Percentiles rank a stretch among this genome's conserved stretches.
Conservation (phyloP, 306 rosid species). For the Rosa lucieae region DNA sequence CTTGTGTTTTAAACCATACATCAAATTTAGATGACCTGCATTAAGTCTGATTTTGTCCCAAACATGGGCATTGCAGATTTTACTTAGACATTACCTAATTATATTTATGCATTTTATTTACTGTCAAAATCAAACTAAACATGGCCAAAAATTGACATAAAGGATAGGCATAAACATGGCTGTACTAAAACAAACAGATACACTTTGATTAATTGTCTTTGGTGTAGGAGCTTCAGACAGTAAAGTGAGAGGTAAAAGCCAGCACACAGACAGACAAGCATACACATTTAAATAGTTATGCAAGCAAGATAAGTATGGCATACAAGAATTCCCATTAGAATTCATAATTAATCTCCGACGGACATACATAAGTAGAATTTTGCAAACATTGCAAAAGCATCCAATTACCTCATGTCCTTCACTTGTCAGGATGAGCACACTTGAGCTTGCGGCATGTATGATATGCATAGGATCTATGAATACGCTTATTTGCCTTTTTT, state of each 20-base stretch:
- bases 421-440: neutral
- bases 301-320: neutral
- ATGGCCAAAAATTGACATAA: too few species aligned
- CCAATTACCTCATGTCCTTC: neutral
- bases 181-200: neutral
- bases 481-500: constrained; percentile 15
- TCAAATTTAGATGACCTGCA: neutral
- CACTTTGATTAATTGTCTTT: neutral
- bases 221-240: neutral
- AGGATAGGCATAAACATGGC: neutral
- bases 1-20: neutral
- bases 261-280: neutral
- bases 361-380: neutral
- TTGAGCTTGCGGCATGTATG: constrained; percentile 13
- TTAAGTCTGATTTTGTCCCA: neutral
- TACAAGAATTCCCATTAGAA: neutral
- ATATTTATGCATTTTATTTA: neutral
- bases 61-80: neutral
- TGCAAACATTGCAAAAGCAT: neutral
- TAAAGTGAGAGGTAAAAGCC: neutral
- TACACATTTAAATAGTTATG: neutral
- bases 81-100: neutral
- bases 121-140: neutral
- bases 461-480: neutral
- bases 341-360: neutral